These are phyloP conservation scores for Pleurotus eryngii DNA, from an alignment of 768 basidiomycete species.

Conservation along the genomic window DNA sequence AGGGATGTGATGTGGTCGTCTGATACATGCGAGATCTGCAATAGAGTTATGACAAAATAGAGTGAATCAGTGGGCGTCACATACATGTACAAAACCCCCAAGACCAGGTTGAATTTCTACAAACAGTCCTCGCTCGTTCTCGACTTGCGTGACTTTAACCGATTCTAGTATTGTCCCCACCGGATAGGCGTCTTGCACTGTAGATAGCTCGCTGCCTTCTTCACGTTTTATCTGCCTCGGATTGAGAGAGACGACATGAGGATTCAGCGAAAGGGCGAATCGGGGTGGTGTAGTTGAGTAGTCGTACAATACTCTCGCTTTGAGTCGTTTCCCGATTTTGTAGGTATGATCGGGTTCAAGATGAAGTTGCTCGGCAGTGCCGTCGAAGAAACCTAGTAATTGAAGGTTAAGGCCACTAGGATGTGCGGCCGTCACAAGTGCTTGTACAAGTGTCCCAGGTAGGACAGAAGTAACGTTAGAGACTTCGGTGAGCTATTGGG, in stretches of 20 bases:
- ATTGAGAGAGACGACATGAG: constrained; percentile 63
- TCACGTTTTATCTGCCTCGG: constrained; percentile 30
- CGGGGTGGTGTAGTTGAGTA: constrained; percentile 71
- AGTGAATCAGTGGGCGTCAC: constrained; percentile 23
- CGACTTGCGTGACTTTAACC: constrained; percentile 71
- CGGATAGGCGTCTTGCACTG: constrained; percentile 58
- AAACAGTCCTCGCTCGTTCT: constrained; percentile 79
- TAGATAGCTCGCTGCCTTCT: constrained; percentile 13
- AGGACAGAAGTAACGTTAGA: constrained; percentile 77
- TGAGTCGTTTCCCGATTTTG: constrained; percentile 73
- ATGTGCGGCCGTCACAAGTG: constrained; percentile 73
- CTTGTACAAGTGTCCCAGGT: constrained; percentile 81
- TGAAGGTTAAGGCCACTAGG: constrained; percentile 82
- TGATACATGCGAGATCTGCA: constrained; percentile 88
- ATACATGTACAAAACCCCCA: constrained; percentile 85
- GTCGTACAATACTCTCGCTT: constrained; percentile 81
- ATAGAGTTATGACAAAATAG: constrained; percentile 5
- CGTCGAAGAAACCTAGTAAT: constrained; percentile 88
- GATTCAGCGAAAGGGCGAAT: constrained; percentile 76
- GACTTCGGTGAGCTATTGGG: constrained; percentile 66
- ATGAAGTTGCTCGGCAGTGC: constrained; percentile 83
- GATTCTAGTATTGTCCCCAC: constrained; percentile 70
- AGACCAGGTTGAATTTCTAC: constrained; percentile 61
- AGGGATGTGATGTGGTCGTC: constrained; percentile 89
- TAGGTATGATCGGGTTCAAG: constrained; percentile 46